Base-by-base conservation (phyloP, 352 stramenopile species). In the Globisporangium paddicum region DNA sequence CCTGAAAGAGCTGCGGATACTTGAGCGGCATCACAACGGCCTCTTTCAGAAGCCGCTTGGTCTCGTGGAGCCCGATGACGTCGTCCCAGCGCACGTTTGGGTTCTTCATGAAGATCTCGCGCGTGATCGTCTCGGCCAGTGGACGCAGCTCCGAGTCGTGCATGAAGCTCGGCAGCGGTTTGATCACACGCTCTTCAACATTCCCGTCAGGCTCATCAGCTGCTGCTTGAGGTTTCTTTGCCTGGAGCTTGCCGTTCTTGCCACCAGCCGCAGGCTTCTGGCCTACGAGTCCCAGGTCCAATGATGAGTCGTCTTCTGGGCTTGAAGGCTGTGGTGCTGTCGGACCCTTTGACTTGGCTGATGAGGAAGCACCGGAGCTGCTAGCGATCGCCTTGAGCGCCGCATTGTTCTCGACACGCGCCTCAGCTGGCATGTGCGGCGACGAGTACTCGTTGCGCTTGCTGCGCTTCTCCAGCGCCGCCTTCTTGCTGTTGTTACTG, bases 1-100 rank as follows among this genome's bases (percentile, higher is more conserved):
- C 96, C 55, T 91, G 83, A 57, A 99, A 99, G 26, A 98, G 79
- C 52, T 98, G 86, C 4, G 95, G 95, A 58, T 98, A 98, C 73
- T 94, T 96, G 44, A 98, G 73, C 9, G 96, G 96, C 73, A 99
- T 94, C 25, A 98, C 93, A 1, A 99, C 88, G 0, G 94, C 95
- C 65, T 99, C 93, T 64, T 98, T 95, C 16, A 98, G 68, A 23
- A 98, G 63, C 19, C 94, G 72, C 63, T 98, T 98, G 25, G 95
- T 97, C 54, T 98, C 90, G 23, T 80, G 66, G 37, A 97, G 66
- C 4, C 83, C 89, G 51, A 97, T 91, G 34, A 97, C 87, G 50
- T 97, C 79, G 57, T 83, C 74, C 89, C 89, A 97, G n/a, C 78
- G 69, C 23, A 95, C 79, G 50, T 96, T 91, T 14, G 91, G 86